Conservation (phyloP, 495 filamentous ascomycete genomes). For the Aspergillus asperescens region DNA sequence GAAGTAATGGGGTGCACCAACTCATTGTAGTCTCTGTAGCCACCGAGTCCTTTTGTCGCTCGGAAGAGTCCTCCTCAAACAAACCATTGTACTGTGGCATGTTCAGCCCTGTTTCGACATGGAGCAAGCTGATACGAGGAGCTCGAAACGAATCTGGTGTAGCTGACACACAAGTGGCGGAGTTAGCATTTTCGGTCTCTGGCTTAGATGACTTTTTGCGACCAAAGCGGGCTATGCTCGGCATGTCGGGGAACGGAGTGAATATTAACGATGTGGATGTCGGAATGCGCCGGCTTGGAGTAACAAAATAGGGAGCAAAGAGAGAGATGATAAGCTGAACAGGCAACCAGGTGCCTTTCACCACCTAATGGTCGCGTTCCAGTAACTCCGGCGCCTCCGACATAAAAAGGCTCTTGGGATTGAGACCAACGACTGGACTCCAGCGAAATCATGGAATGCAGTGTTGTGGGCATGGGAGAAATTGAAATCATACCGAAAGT, state of each 20-base stretch:
- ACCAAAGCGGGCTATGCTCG: conserved; percentile 30
- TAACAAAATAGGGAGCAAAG: conserved; percentile 1
- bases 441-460: conserved; percentile 1
- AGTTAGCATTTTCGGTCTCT: conserved; percentile 27
- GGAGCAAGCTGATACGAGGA: conserved; percentile 39
- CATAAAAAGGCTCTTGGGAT: not conserved
- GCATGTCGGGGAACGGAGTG: conserved; percentile 15
- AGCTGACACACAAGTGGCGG: conserved; percentile 16
- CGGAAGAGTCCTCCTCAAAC: conserved; percentile 27
- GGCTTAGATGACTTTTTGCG: conserved; percentile 26
- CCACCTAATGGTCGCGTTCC: not conserved
- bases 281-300: conserved; percentile 6
- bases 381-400: not conserved
- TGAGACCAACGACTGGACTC: not conserved
- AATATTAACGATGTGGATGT: conserved; percentile 1
- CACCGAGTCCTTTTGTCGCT: conserved; percentile 15
- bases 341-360: not conserved
- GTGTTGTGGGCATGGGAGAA: conserved; percentile 2
- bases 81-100: conserved; percentile 43
- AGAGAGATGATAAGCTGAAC: not conserved
- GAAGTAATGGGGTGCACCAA: conserved; percentile 13
- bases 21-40: conserved; percentile 14
- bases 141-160: conserved; percentile 24
- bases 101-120: conserved; percentile 43
- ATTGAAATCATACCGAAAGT: conserved; percentile 16